Evolutionary conservation across 768 basidiomycete genomes (phyloP).

Genomic region (Crepidotus variabilis): DNA sequence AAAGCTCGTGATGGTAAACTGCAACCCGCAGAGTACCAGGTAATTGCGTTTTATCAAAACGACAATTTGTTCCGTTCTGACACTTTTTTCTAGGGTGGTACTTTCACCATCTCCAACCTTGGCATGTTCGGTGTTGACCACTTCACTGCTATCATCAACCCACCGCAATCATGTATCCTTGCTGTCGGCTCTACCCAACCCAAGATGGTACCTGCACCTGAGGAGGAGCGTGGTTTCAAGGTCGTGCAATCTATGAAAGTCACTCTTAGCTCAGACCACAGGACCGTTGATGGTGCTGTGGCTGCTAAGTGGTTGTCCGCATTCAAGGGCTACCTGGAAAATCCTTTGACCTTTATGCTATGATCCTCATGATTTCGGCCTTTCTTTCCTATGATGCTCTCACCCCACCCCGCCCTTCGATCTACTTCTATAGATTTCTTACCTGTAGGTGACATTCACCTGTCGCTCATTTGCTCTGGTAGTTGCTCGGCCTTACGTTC

Average conservation of each 20-base stretch:
- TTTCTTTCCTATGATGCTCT: background rate
- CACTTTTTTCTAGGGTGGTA: constrained; percentile 65
- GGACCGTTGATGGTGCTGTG: constrained; percentile 94
- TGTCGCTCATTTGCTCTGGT: background rate
- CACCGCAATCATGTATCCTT: constrained; percentile 96
- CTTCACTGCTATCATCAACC: constrained; percentile 99
- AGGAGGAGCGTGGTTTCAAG: constrained; percentile 95
- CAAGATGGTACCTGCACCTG: constrained; percentile 82
- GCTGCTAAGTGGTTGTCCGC: constrained; percentile 90
- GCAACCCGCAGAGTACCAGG: constrained; percentile 94
- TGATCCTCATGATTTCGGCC: constrained; percentile 30
- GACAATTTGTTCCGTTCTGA: too few species aligned
- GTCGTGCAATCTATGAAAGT: constrained; percentile 90
- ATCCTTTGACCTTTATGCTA: constrained; percentile 95
- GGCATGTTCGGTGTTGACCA: constrained; percentile 96
- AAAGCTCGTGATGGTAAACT: constrained; percentile 97
- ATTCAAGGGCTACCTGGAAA: constrained; percentile 96
- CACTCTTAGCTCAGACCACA: constrained; percentile 92
- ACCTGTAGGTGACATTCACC: background rate
- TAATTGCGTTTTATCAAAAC: constrained; percentile 27
- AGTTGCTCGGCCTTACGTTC: background rate
- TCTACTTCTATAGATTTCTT: constrained; percentile 7
- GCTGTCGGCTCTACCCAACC: constrained; percentile 87
- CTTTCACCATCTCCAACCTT: constrained; percentile 98
- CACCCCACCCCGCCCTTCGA: background rate